Conservation (phyloP, 2,329 filamentous ascomycete genomes). For the Venturia effusa region DNA sequence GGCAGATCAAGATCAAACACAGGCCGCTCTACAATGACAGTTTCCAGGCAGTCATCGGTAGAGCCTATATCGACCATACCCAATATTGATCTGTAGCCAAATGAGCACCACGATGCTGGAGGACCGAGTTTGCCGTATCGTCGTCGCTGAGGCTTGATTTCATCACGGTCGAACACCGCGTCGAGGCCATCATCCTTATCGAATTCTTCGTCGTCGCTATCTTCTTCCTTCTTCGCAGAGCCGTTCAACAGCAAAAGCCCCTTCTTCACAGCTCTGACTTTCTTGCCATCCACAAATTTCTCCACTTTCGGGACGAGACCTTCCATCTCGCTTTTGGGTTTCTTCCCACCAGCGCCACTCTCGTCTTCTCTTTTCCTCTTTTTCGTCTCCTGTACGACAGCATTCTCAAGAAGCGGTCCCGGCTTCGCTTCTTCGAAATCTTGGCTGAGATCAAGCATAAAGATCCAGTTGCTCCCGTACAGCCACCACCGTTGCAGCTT, state of each 20-base stretch:
- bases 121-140: conserved; percentile 15
- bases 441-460: conserved; percentile 77
- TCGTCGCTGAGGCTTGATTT: background rate
- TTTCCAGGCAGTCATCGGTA: conserved; percentile 47
- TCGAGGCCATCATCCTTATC: conserved; percentile 4
- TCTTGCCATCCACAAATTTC: background rate
- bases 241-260: conserved; percentile 12
- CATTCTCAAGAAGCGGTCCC: conserved; percentile 6
- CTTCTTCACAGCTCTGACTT: background rate
- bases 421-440: conserved; percentile 43
- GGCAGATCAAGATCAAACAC: conserved; percentile 72
- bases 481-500: conserved; percentile 58
- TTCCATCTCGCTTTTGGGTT: background rate
- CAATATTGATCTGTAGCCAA: conserved; percentile 89
- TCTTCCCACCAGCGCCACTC: conserved; percentile 6
- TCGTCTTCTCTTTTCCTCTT: conserved; percentile 10
- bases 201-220: background rate
- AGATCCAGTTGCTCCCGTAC: conserved; percentile 75
- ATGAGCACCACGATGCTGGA: conserved; percentile 61
- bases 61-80: conserved; percentile 51
- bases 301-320: conserved; percentile 5
- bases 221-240: conserved; percentile 15
- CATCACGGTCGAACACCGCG: background rate
- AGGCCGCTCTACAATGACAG: conserved; percentile 80
- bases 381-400: background rate